Evolutionary conservation across 2,329 filamentous ascomycete species (phyloP), one percentile per base, ranked within the genome.

Genomic region (Colletotrichum sublineola): DNA sequence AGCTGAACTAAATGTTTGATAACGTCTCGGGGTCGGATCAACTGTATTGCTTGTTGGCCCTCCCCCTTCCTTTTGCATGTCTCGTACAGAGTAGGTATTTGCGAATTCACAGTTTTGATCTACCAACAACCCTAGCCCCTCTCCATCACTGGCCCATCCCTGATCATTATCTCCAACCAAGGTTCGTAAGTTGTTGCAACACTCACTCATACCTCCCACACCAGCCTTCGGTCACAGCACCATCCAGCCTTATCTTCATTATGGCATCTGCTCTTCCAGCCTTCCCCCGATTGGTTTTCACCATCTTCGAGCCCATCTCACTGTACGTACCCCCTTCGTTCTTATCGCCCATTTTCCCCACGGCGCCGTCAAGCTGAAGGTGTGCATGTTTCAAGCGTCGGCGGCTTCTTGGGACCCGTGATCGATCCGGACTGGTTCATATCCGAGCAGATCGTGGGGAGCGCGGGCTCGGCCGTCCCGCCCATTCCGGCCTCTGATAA

Each of bases 241-340:
- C 52, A 36, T 20, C 55, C 52, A 9, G 24, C 40, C 24, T 31
- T 31, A 7, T 31, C 60, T 12, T 20, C 60, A 52, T 57, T 60
- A 92, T 92, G 90, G 84, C 90, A 14, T 86, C 90, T 38, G 86
- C 88, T 74, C 85, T 94, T 31, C 91, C 92, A 2, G 78, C 85
- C 3, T 84, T 93, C 77, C 92, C 92, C 15, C 86, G 90, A 72
- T 79, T 92, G 60, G 83, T 93, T 61, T 93, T 94, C 75, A 92
- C 90, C 40, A 80, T 93, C 66, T 78, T 93, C 53, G 92, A 94
- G 80, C 92, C 92, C 42, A 83, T 93, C 71, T 91, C 90, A 29
- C 84, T 93, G 90, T 92, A 85, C 82, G 86, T 78, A 12, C 46
- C 73, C 62, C 56, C 63, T 62, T 73, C 62, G 57, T 63, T 60